Evolutionary conservation across 2,329 filamentous ascomycete genomes (phyloP).

Genomic region (Paracorniculantispora psalliotae): DNA sequence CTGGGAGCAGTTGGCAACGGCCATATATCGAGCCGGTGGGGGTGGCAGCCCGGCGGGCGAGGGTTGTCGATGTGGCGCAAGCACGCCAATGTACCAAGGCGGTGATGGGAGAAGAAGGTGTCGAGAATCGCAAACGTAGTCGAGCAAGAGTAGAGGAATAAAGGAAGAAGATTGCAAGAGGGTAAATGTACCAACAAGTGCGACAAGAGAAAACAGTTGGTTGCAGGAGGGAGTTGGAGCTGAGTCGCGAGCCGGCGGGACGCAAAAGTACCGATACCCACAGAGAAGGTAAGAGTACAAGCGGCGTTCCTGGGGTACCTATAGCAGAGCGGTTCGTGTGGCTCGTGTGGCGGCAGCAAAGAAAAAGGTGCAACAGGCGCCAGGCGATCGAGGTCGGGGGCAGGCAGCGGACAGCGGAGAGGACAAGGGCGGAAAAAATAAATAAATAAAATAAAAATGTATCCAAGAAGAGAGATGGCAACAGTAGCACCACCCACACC

Average conservation of each 20-base stretch:
- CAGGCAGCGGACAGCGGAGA: not conserved
- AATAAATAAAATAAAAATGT: not conserved
- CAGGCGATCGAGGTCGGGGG: slow-evolving; percentile 6
- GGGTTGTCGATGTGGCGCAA: slow-evolving; percentile 3
- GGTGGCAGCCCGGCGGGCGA: not conserved
- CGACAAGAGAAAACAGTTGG: slow-evolving; percentile 1
- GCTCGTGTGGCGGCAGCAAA: slow-evolving; percentile 5
- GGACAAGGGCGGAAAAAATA: not conserved
- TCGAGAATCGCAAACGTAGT: not conserved
- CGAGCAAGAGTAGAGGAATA: not conserved
- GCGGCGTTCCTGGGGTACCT: not conserved
- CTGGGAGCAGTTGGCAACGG: slow-evolving; percentile 6
- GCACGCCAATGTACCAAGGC: not conserved
- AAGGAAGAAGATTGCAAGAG: not conserved
- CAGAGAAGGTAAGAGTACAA: not conserved
- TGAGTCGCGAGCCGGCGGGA: slow-evolving; percentile 11
- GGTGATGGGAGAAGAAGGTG: not conserved
- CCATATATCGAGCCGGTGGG: slow-evolving; percentile 10
- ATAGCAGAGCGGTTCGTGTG: slow-evolving; percentile 1
- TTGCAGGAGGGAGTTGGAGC: slow-evolving; percentile 7
- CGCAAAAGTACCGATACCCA: slow-evolving; percentile 13
- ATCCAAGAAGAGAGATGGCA: not conserved
- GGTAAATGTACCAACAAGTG: not conserved
- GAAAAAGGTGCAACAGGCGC: slow-evolving; percentile 8
- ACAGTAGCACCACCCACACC: not conserved